Percentiles rank a stretch among this genome's conserved stretches.
Evolutionary conservation across 2,329 filamentous ascomycete species (phyloP).

Genomic region (Alternaria ventricosa): DNA sequence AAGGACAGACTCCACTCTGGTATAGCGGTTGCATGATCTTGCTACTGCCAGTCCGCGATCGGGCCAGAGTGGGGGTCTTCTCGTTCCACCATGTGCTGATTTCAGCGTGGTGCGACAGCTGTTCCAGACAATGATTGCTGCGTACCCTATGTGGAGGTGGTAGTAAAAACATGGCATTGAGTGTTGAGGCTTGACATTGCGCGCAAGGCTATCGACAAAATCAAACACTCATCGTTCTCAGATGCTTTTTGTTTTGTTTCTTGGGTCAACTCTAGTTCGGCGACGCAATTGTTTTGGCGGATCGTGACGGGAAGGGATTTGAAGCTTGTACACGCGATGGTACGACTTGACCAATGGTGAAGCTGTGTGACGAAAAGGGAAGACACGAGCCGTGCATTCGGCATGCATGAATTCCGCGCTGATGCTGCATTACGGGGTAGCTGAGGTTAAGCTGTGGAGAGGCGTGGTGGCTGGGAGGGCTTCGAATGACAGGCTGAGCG

Average conservation of each 20-base stretch:
- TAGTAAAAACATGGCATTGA: background rate
- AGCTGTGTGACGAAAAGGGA: background rate
- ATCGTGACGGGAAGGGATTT: background rate
- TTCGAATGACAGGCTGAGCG: slow-evolving; percentile 1
- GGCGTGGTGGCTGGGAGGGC: slow-evolving; percentile 1
- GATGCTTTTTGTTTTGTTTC: background rate
- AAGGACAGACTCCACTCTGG: background rate
- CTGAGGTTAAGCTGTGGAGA: background rate
- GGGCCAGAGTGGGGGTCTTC: background rate
- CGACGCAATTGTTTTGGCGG: background rate
- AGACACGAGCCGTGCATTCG: background rate
- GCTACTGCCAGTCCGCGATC: background rate
- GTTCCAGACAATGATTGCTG: background rate
- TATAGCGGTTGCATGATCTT: background rate
- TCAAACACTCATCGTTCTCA: background rate
- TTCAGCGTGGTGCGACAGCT: background rate
- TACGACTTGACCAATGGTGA: background rate
- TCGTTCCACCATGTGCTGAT: background rate
- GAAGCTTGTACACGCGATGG: background rate
- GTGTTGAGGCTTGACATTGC: background rate
- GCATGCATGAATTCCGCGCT: background rate
- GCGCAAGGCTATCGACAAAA: background rate
- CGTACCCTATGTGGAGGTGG: background rate
- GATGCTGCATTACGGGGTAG: background rate
- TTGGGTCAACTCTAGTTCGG: background rate